A percentile compares a stretch with the other conserved stretches of the same genome.
phyloP scores from a whole-genome alignment of 352 stramenopile genomes.

The Globisporangium apiculatum region DNA sequence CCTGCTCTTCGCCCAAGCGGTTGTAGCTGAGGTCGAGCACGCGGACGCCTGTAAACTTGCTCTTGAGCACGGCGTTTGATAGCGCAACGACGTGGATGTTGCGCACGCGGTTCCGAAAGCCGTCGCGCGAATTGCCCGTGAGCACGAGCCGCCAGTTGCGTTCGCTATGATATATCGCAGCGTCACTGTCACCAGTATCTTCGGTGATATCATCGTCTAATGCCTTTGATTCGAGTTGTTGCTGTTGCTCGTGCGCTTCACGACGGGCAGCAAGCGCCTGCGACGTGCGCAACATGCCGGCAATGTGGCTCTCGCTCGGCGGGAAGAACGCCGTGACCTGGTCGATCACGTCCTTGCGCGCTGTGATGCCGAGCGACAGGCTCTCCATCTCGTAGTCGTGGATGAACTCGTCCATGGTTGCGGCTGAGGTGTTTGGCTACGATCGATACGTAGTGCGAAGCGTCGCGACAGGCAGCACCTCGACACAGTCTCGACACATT shows the following conservation, averaged over 20 bases:
- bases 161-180: neutral
- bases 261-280: constrained; percentile 39
- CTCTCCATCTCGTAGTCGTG: constrained; percentile 78
- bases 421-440: neutral
- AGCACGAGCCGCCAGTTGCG: constrained; percentile 23
- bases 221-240: neutral
- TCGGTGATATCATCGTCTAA: neutral
- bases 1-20: constrained; percentile 29
- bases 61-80: constrained; percentile 38
- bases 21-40: constrained; percentile 50
- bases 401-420: constrained; percentile 54
- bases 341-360: constrained; percentile 42
- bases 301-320: constrained; percentile 18
- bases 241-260: constrained; percentile 1
- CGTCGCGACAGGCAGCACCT: too few species aligned
- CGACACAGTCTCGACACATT: too few species aligned
- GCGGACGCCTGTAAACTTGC: constrained; percentile 29
- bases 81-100: constrained; percentile 66
- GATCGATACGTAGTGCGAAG: too few species aligned
- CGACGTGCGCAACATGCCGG: constrained; percentile 33
- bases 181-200: constrained; percentile 2
- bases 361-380: constrained; percentile 53
- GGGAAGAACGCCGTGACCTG: constrained; percentile 44
- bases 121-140: constrained; percentile 45
- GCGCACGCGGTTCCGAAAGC: constrained; percentile 50